phyloP scores from a whole-genome alignment of 2,329 filamentous ascomycete species.

The Aphanocladium album region DNA sequence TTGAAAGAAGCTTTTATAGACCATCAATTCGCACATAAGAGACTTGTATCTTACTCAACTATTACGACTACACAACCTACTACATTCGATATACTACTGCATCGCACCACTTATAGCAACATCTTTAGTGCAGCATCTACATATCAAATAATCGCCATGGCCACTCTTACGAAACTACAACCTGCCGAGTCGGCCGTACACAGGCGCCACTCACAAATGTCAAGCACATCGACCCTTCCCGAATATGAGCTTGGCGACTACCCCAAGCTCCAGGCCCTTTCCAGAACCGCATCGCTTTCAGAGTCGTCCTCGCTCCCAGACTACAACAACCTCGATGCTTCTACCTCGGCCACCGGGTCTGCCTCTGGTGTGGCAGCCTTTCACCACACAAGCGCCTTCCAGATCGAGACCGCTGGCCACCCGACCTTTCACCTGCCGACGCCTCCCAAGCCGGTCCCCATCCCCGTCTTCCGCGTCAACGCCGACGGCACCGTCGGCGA shows the following conservation, averaged over 20 bases:
- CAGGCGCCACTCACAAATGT: background rate
- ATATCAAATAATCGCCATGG: constrained; percentile 15
- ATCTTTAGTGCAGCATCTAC: background rate
- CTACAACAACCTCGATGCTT: constrained; percentile 10
- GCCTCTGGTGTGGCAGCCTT: constrained; percentile 26
- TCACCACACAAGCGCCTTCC: constrained; percentile 38
- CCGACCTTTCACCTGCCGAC: constrained; percentile 37
- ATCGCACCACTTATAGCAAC: background rate
- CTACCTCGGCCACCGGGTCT: background rate
- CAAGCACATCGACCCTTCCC: constrained; percentile 21
- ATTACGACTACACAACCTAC: background rate
- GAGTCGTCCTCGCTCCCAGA: constrained; percentile 19
- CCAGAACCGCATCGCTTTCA: constrained; percentile 22
- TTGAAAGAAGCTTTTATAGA: background rate
- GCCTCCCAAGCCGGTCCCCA: constrained; percentile 32
- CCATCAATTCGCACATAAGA: background rate
- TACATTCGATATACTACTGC: background rate
- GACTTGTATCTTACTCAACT: no score
- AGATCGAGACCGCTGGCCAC: constrained; percentile 45
- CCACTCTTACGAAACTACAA: constrained; percentile 8
- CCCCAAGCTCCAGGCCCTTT: constrained; percentile 22
- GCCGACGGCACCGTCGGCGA: constrained; percentile 31
- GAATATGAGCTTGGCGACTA: constrained; percentile 22
- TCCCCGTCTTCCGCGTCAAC: constrained; percentile 38
- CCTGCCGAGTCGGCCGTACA: background rate